These are phyloP conservation scores for Adansonia rubrostipa DNA, from an alignment of 441 rosid genomes.

Conservation along the genomic window DNA sequence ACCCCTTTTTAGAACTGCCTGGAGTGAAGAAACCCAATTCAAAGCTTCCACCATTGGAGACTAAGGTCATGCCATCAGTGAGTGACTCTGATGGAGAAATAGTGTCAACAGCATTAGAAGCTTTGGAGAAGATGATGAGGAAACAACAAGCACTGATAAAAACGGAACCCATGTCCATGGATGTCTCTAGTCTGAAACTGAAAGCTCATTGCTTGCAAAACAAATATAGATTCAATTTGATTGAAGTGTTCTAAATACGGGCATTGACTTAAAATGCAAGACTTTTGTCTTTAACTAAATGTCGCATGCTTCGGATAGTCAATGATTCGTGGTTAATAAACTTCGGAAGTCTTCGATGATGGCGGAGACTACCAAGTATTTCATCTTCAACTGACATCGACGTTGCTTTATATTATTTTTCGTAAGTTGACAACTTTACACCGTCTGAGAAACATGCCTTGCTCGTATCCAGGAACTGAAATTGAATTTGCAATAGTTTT, in stretches of 20 bases:
- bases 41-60: slow-evolving; percentile 27
- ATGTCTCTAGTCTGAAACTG: not conserved
- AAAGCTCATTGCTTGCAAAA: not conserved
- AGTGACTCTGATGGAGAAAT: slow-evolving; percentile 5
- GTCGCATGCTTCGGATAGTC: not conserved
- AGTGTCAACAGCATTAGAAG: not conserved
- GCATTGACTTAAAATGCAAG: not conserved
- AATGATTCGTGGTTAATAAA: not conserved
- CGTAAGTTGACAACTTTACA: too few species aligned
- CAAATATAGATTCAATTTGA: not conserved
- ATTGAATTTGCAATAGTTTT: too few species aligned
- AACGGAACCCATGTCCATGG: not conserved
- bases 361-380: not conserved
- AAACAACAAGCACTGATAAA: not conserved
- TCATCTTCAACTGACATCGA: not conserved
- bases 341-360: not conserved
- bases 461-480: too few species aligned
- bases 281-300: not conserved
- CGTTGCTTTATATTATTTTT: too few species aligned
- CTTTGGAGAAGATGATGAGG: slow-evolving; percentile 2
- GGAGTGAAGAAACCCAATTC: slow-evolving; percentile 42
- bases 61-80: slow-evolving; percentile 2
- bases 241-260: not conserved
- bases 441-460: too few species aligned
- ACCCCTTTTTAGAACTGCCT: slow-evolving; percentile 30